A percentile compares a stretch with the other conserved stretches of the same genome.
These are phyloP conservation scores for Paecilomyces variotii DNA, from an alignment of 2,329 filamentous ascomycete species.

Conservation along the genomic window DNA sequence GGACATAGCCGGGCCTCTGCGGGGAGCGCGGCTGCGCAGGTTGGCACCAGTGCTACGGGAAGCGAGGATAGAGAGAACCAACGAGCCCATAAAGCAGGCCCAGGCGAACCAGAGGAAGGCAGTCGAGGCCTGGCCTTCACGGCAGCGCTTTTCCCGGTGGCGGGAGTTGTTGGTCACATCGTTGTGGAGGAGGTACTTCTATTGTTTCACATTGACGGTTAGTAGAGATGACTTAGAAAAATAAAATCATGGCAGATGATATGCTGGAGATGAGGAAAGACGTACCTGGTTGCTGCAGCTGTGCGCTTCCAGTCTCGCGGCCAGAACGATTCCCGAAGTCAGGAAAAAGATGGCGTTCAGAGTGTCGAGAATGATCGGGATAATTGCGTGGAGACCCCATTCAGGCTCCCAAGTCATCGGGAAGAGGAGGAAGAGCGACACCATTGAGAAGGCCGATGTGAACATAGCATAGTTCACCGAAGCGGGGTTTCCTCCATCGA, in stretches of 20 bases:
- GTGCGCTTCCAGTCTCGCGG: conserved; percentile 37
- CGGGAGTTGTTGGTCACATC: conserved; percentile 37
- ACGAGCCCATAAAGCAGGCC: conserved; percentile 34
- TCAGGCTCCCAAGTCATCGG: conserved; percentile 33
- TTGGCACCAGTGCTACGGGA: conserved; percentile 13
- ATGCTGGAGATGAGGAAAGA: neutral
- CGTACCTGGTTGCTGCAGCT: conserved; percentile 41
- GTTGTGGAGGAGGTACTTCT: conserved; percentile 36
- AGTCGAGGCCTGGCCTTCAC: conserved; percentile 42
- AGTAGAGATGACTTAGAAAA: neutral
- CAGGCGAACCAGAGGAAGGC: conserved; percentile 48
- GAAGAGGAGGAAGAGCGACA: conserved; percentile 42
- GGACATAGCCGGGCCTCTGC: neutral
- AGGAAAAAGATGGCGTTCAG: conserved; percentile 44
- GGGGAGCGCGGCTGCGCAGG: neutral
- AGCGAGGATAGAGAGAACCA: conserved; percentile 32
- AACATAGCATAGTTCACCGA: conserved; percentile 51
- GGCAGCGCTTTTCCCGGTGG: conserved; percentile 35
- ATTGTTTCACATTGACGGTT: neutral
- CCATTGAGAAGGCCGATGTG: conserved; percentile 38
- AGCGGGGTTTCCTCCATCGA: conserved; percentile 47
- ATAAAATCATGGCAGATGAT: neutral
- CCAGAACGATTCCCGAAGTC: conserved; percentile 40
- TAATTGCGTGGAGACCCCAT: conserved; percentile 30
- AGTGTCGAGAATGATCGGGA: conserved; percentile 37